phyloP scores from a whole-genome alignment of 2,329 filamentous ascomycete species.

The Daldinia sp. region DNA sequence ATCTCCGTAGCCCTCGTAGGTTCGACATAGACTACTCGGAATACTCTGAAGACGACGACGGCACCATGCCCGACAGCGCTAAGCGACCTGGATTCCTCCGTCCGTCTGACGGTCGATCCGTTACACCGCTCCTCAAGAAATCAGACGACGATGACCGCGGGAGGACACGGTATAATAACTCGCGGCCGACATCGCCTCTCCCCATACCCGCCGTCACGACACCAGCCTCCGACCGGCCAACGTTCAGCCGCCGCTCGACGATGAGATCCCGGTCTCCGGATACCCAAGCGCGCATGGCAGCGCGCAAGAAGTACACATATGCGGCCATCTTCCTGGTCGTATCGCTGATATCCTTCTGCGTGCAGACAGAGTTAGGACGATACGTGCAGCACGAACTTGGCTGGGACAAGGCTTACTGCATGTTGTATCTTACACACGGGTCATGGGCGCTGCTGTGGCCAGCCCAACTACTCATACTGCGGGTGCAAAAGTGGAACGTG shows the following conservation, averaged over 20 bases:
- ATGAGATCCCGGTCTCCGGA: slow-evolving; percentile 84
- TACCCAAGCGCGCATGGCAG: slow-evolving; percentile 71
- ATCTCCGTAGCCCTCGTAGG: slow-evolving; percentile 28
- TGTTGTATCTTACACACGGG: slow-evolving; percentile 97
- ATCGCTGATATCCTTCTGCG: slow-evolving; percentile 86
- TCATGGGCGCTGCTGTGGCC: slow-evolving; percentile 95
- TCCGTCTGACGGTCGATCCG: slow-evolving; percentile 60
- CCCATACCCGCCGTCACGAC: slow-evolving; percentile 47
- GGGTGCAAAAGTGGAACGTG: slow-evolving; percentile 80
- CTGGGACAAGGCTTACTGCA: slow-evolving; percentile 99
- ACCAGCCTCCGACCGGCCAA: slow-evolving; percentile 54
- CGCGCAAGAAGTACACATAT: slow-evolving; percentile 86
- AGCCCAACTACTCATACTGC: slow-evolving; percentile 81
- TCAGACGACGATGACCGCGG: slow-evolving; percentile 46
- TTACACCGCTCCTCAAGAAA: slow-evolving; percentile 57
- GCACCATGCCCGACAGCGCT: slow-evolving; percentile 54
- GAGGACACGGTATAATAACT: slow-evolving; percentile 45
- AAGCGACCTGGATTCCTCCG: slow-evolving; percentile 60
- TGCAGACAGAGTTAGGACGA: slow-evolving; percentile 95
- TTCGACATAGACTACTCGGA: slow-evolving; percentile 43
- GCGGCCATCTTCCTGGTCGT: slow-evolving; percentile 85
- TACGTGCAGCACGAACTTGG: slow-evolving; percentile 92
- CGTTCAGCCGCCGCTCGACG: slow-evolving; percentile 69
- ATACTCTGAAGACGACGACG: slow-evolving; percentile 53
- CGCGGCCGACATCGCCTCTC: slow-evolving; percentile 47